Conservation (phyloP, 257 asterid species). For the Nicotiana otophora region DNA sequence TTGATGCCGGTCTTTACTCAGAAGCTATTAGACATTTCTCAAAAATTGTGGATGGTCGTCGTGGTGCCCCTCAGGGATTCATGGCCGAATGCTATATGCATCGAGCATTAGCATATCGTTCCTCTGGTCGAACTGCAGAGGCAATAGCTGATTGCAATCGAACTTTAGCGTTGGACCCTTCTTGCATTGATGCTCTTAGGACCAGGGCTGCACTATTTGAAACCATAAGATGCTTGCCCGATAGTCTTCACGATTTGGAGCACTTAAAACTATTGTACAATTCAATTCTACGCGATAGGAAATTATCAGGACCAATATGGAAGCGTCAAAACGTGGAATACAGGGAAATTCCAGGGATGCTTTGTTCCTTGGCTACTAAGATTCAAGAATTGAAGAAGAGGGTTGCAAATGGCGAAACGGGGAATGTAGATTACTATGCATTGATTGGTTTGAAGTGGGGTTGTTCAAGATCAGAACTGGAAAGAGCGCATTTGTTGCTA, state of each 20-base stretch:
- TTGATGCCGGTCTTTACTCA: constrained; percentile 54
- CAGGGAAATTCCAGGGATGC: constrained; percentile 83
- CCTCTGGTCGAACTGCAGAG: constrained; percentile 54
- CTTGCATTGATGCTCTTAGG: constrained; percentile 70
- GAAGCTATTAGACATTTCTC: constrained; percentile 66
- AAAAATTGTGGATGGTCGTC: constrained; percentile 56
- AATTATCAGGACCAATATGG: constrained; percentile 81
- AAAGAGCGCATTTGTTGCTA: constrained; percentile 78
- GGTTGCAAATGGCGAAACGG: constrained; percentile 77
- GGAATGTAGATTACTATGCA: constrained; percentile 73
- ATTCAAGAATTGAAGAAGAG: constrained; percentile 76
- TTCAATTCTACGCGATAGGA: constrained; percentile 69
- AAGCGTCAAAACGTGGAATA: constrained; percentile 71
- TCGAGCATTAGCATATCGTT: constrained; percentile 54
- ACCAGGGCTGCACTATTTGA: constrained; percentile 71
- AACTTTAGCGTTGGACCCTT: constrained; percentile 78
- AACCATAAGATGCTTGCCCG: constrained; percentile 68
- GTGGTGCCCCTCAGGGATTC: constrained; percentile 64
- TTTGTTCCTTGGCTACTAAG: constrained; percentile 72
- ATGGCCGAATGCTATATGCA: constrained; percentile 56
- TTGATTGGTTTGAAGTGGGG: constrained; percentile 77
- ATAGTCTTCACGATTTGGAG: constrained; percentile 89
- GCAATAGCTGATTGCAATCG: constrained; percentile 57
- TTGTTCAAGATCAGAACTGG: constrained; percentile 77
- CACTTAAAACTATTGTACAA: constrained; percentile 82